These are phyloP conservation scores for Pseudogymnoascus sp. DNA, from an alignment of 2,329 filamentous ascomycete genomes.

Conservation along the genomic window DNA sequence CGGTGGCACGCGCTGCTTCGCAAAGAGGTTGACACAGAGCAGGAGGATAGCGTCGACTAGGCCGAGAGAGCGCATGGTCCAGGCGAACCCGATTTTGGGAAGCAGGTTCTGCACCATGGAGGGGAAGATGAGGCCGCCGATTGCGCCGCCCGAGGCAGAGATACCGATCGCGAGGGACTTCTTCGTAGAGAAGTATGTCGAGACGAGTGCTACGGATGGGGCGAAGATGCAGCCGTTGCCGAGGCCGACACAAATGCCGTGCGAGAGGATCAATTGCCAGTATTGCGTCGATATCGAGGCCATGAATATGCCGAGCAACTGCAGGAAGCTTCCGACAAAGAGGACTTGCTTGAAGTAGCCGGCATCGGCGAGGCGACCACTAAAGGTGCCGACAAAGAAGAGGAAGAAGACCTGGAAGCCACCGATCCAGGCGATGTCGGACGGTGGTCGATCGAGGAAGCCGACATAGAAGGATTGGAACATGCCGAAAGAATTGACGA, in stretches of 20 bases:
- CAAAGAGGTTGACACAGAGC: constrained; percentile 31
- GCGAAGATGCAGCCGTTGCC: constrained; percentile 36
- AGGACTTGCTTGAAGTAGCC: constrained; percentile 30
- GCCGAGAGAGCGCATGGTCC: constrained; percentile 39
- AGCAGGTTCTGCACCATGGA: constrained; percentile 36
- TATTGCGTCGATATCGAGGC: constrained; percentile 34
- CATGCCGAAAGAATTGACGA: constrained; percentile 35
- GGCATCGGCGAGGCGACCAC: constrained; percentile 34
- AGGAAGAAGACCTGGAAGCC: constrained; percentile 36
- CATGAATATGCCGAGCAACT: constrained; percentile 34
- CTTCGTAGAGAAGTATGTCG: constrained; percentile 36
- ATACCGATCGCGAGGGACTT: constrained; percentile 33
- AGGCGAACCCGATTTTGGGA: constrained; percentile 36
- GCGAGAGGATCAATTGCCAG: constrained; percentile 38
- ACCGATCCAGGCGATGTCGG: constrained; percentile 40
- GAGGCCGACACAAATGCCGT: constrained; percentile 36
- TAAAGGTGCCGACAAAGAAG: constrained; percentile 35
- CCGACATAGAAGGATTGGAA: constrained; percentile 38
- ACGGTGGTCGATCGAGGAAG: constrained; percentile 27
- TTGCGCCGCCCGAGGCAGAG: constrained; percentile 32
- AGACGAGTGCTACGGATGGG: constrained; percentile 32
- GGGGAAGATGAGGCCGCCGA: constrained; percentile 39
- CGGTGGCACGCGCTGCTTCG: constrained; percentile 34
- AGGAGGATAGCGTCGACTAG: constrained; percentile 37
- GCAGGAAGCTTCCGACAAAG: constrained; percentile 24